phyloP scores from a whole-genome alignment of 2,329 filamentous ascomycete genomes.

The Huntiella omanensis region DNA sequence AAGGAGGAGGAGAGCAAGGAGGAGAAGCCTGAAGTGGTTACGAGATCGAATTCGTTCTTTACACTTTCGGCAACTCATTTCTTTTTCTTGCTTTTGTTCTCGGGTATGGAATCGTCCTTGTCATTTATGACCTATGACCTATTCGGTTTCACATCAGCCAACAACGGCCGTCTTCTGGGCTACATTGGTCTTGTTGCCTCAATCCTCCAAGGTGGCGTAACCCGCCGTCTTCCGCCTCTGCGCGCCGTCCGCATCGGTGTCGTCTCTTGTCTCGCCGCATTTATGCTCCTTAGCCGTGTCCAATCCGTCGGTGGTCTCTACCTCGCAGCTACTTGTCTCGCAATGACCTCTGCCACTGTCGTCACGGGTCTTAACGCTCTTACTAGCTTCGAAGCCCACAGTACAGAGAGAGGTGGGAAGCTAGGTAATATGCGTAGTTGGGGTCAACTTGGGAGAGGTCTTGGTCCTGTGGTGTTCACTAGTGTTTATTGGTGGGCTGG shows the following conservation, averaged over 20 bases:
- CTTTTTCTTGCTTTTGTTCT: constrained; percentile 87
- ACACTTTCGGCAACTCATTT: constrained; percentile 76
- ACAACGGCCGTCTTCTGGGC: constrained; percentile 72
- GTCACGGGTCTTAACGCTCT: constrained; percentile 86
- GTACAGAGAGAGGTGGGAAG: constrained; percentile 66
- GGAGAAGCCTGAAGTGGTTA: constrained; percentile 13
- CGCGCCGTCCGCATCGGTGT: constrained; percentile 65
- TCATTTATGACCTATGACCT: constrained; percentile 96
- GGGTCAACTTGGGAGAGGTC: constrained; percentile 74
- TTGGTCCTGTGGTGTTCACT: constrained; percentile 81
- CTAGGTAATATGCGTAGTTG: constrained; percentile 62
- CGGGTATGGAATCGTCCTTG: constrained; percentile 91
- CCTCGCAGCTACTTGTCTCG: constrained; percentile 62
- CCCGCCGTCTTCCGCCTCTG: constrained; percentile 65
- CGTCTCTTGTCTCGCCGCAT: constrained; percentile 56
- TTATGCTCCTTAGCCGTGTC: constrained; percentile 58
- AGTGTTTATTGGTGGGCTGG: constrained; percentile 98
- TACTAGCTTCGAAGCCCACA: constrained; percentile 71
- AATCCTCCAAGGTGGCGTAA: constrained; percentile 82
- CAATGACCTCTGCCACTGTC: constrained; percentile 81
- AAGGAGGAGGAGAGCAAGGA: constrained; percentile 15
- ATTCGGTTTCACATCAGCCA: constrained; percentile 60
- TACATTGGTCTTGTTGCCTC: constrained; percentile 84
- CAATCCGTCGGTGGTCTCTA: constrained; percentile 55
- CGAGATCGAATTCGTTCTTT: constrained; percentile 63